Percentiles rank a stretch among this genome's conserved stretches.
Evolutionary conservation across 192 early-diverging fungal species (phyloP).

Genomic region (Entomortierella beljakovae): DNA sequence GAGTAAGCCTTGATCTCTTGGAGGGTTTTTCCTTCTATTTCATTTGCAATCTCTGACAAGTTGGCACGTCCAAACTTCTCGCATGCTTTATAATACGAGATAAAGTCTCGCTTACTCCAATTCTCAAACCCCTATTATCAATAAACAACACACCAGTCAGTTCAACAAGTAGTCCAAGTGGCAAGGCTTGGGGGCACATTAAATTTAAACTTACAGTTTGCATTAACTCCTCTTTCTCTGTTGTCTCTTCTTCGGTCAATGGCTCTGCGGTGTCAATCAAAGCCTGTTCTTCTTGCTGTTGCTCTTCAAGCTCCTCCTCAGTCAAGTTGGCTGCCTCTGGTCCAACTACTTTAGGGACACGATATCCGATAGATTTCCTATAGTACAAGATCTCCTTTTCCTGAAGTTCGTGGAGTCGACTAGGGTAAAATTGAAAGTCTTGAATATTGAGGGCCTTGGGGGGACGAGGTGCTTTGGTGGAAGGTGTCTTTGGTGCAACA

Average conservation of each 20-base stretch:
- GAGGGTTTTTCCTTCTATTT: constrained; percentile 93
- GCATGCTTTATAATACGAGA: constrained; percentile 84
- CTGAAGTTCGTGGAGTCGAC: constrained; percentile 79
- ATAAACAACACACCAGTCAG: neutral
- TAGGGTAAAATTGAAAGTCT: constrained; percentile 96
- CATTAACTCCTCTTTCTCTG: constrained; percentile 74
- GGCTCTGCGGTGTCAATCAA: constrained; percentile 90
- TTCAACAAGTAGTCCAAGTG: no score
- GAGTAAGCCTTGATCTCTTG: constrained; percentile 89
- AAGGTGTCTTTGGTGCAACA: constrained; percentile 65
- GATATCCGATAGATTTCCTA: constrained; percentile 55
- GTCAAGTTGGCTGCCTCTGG: constrained; percentile 56
- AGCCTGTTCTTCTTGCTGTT: constrained; percentile 80
- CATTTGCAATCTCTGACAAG: constrained; percentile 78
- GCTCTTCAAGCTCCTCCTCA: constrained; percentile 67
- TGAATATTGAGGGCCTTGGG: constrained; percentile 75
- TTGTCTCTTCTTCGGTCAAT: constrained; percentile 88
- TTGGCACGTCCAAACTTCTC: constrained; percentile 86
- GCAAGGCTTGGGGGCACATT: no score
- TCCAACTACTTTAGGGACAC: constrained; percentile 22
- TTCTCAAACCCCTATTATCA: constrained; percentile 80
- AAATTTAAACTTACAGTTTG: constrained; percentile 33
- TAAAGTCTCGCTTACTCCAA: constrained; percentile 94
- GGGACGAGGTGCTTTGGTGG: constrained; percentile 67
- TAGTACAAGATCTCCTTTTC: constrained; percentile 86